Conservation (phyloP, 768 basidiomycete species). For the Nidularia pulvinata region DNA sequence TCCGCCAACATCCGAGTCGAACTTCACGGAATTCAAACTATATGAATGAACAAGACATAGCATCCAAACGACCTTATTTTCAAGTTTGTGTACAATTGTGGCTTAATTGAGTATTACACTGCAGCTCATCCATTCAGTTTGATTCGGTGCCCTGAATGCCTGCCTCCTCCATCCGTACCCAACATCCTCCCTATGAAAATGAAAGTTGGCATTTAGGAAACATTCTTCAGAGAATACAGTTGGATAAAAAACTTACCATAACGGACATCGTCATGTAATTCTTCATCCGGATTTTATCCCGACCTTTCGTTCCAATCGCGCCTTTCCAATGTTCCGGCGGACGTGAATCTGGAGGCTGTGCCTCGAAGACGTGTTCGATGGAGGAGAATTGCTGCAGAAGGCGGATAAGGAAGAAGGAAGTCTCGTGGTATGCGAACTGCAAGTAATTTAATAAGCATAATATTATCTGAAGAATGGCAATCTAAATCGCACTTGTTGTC, state of each 20-base stretch:
- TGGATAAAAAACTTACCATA: slow-evolving; percentile 24
- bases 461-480: background rate
- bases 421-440: slow-evolving; percentile 41
- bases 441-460: background rate
- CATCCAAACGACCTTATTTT: no score
- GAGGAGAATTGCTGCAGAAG: slow-evolving; percentile 36
- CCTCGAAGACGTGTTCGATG: slow-evolving; percentile 25
- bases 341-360: slow-evolving; percentile 23
- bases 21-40: no score
- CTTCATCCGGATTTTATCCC: slow-evolving; percentile 28
- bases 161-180: background rate
- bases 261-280: slow-evolving; percentile 35
- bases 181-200: background rate
- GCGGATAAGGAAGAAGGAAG: slow-evolving; percentile 47
- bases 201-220: slow-evolving; percentile 17
- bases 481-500: slow-evolving; percentile 12
- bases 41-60: no score
- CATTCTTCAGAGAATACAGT: no score
- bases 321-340: slow-evolving; percentile 36
- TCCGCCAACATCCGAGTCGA: background rate
- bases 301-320: slow-evolving; percentile 22
- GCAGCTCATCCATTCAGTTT: no score
- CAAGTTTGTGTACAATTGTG: background rate
- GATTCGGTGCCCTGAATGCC: background rate
- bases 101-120: background rate